Percentiles rank a stretch among this genome's conserved stretches.
Evolutionary conservation across 345 rosid genomes (phyloP).

Genomic region (Crucihimalaya himalaica): DNA sequence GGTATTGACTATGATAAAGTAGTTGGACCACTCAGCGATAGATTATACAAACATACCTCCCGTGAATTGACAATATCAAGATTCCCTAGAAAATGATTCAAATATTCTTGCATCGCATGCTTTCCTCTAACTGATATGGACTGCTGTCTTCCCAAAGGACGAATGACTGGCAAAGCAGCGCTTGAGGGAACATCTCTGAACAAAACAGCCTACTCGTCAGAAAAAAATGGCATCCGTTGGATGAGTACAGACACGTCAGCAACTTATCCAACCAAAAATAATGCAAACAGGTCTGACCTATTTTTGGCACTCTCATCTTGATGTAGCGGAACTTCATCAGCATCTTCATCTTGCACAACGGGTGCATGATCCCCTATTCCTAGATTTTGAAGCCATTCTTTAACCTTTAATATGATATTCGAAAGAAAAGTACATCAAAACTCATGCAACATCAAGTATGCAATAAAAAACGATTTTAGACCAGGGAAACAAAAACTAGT

Average conservation of each 20-base stretch:
- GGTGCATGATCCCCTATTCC: slow-evolving; percentile 88
- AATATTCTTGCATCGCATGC: slow-evolving; percentile 93
- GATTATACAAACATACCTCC: slow-evolving; percentile 60
- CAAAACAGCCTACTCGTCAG: slow-evolving; percentile 43
- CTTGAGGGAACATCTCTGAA: slow-evolving; percentile 97
- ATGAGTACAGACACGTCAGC: slow-evolving; percentile 9
- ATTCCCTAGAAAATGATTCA: slow-evolving; percentile 92
- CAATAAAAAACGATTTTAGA: neutral
- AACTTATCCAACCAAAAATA: slow-evolving; percentile 16
- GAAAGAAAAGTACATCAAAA: slow-evolving; percentile 56
- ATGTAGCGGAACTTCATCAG: slow-evolving; percentile 70
- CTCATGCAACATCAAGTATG: slow-evolving; percentile 36
- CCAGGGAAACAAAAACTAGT: slow-evolving; percentile 9
- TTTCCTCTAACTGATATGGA: slow-evolving; percentile 89
- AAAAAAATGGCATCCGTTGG: neutral
- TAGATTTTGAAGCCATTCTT: slow-evolving; percentile 99
- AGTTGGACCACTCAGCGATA: neutral
- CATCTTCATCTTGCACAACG: slow-evolving; percentile 76
- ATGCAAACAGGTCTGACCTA: slow-evolving; percentile 53
- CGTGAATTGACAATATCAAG: slow-evolving; percentile 91
- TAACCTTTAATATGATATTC: slow-evolving; percentile 77
- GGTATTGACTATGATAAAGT: slow-evolving; percentile 16
- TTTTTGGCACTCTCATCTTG: slow-evolving; percentile 78
- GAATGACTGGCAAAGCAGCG: slow-evolving; percentile 93
- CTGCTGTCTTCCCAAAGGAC: slow-evolving; percentile 91